Evolutionary conservation across 1,139 yeast species (phyloP).

Genomic region (Diutina pseudorugosa): DNA sequence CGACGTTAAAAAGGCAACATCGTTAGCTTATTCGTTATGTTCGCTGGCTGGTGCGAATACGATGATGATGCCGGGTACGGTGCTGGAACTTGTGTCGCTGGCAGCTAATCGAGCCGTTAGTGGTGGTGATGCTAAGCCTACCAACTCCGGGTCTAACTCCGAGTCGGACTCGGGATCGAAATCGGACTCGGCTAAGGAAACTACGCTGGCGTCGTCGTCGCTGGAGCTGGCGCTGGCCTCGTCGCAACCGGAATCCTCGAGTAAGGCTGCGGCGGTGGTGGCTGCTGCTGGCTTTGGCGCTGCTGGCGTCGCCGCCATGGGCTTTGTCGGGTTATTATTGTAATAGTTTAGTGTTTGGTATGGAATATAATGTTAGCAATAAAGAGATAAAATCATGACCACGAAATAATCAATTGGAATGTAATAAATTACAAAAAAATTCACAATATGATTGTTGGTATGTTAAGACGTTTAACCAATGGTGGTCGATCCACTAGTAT

Average conservation of each 20-base stretch:
- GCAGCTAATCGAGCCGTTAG: slow-evolving; percentile 1
- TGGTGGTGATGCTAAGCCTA: not conserved
- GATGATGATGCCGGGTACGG: slow-evolving; percentile 34
- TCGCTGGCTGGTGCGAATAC: slow-evolving; percentile 30
- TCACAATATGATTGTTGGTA: no score
- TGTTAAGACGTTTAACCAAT: no score
- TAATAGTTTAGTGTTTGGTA: not conserved
- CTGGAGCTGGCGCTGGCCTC: slow-evolving; percentile 5
- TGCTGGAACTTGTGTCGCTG: slow-evolving; percentile 10
- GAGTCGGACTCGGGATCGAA: slow-evolving; percentile 3
- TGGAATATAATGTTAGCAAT: no score
- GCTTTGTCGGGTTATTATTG: not conserved
- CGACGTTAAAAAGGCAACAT: slow-evolving; percentile 14
- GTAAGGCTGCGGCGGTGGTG: slow-evolving; percentile 3
- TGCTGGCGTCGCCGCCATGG: slow-evolving; percentile 4
- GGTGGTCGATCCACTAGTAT: no score
- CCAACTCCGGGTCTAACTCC: not conserved
- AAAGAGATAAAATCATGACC: no score
- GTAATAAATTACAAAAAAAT: no score
- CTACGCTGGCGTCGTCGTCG: slow-evolving; percentile 6
- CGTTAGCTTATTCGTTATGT: slow-evolving; percentile 31
- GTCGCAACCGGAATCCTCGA: slow-evolving; percentile 6
- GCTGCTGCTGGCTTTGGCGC: slow-evolving; percentile 6
- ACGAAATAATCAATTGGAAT: no score
- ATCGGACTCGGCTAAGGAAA: slow-evolving; percentile 7